Evolutionary conservation across 495 filamentous ascomycete species (phyloP).

Genomic region (Hypoxylon rickii): DNA sequence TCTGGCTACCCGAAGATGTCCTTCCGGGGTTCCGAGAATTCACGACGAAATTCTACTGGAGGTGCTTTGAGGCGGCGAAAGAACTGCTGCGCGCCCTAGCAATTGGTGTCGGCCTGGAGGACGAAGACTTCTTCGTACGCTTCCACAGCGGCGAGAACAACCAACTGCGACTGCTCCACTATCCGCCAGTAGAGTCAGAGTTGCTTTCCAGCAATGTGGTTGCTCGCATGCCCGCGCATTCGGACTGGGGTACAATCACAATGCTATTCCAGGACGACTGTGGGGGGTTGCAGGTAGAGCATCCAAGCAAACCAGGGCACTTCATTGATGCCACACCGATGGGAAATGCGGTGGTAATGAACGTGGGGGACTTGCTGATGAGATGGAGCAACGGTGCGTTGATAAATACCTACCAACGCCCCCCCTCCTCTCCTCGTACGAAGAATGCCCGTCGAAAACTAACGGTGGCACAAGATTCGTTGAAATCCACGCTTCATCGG

Average conservation of each 20-base stretch:
- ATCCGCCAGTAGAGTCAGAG: slow-evolving; percentile 60
- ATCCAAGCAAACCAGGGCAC: slow-evolving; percentile 48
- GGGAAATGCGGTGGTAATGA: slow-evolving; percentile 59
- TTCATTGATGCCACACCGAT: slow-evolving; percentile 59
- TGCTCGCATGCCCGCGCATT: slow-evolving; percentile 59
- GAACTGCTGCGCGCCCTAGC: slow-evolving; percentile 56
- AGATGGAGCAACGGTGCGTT: slow-evolving; percentile 63
- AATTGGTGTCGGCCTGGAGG: slow-evolving; percentile 58
- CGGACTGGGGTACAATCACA: slow-evolving; percentile 56
- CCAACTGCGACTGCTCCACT: slow-evolving; percentile 69
- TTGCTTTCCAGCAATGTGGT: slow-evolving; percentile 49
- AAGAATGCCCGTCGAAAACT: slow-evolving; percentile 6
- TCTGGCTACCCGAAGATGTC: slow-evolving; percentile 63
- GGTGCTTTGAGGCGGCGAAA: slow-evolving; percentile 51
- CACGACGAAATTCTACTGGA: slow-evolving; percentile 62
- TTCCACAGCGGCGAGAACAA: slow-evolving; percentile 63
- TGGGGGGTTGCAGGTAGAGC: slow-evolving; percentile 63
- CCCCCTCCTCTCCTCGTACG: not conserved
- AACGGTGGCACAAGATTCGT: slow-evolving; percentile 43
- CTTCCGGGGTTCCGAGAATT: slow-evolving; percentile 66
- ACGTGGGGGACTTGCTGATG: slow-evolving; percentile 64
- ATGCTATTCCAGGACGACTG: slow-evolving; percentile 57
- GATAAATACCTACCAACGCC: too few relatives aligned
- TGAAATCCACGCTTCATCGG: slow-evolving; percentile 61
- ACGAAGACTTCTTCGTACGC: slow-evolving; percentile 54